These are phyloP conservation scores for Cichorium intybus DNA, from an alignment of 140 eudicot genomes.

Conservation along the genomic window DNA sequence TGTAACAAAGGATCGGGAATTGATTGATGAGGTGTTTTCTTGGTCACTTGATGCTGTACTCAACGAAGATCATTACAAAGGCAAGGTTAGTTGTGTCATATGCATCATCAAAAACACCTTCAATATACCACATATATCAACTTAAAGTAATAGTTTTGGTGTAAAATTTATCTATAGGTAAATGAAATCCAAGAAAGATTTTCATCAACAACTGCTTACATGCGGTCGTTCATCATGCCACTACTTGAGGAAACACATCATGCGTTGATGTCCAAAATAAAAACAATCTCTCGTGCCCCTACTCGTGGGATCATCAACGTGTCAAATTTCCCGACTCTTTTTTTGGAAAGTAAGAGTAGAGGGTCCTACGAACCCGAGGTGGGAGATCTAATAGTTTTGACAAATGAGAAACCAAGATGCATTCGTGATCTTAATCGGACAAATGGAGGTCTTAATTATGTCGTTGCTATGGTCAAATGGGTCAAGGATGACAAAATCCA, in stretches of 20 bases:
- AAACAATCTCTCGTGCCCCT: constrained; percentile 18
- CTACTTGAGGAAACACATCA: constrained; percentile 36
- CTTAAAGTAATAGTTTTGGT: not conserved
- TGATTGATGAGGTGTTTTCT: constrained; percentile 42
- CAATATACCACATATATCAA: not conserved
- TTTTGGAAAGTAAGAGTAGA: constrained; percentile 7
- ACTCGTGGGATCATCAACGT: constrained; percentile 17
- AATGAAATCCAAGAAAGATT: constrained; percentile 15
- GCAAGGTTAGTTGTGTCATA: constrained; percentile 35
- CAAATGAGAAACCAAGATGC: constrained; percentile 21
- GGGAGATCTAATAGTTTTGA: constrained; percentile 35
- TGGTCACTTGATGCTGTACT: constrained; percentile 54
- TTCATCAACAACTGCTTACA: constrained; percentile 22
- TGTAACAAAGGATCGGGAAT: constrained; percentile 23
- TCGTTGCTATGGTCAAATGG: constrained; percentile 43
- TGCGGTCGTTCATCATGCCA: constrained; percentile 23
- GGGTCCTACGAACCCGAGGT: constrained; percentile 31
- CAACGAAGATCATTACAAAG: constrained; percentile 35
- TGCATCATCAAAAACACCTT: not conserved
- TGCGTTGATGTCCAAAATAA: constrained; percentile 26
- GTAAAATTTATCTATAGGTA: constrained; percentile 23
- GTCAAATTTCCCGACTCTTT: not conserved
- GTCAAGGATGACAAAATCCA: constrained; percentile 4
- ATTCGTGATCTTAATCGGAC: constrained; percentile 20
- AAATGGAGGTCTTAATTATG: constrained; percentile 12